Evolutionary conservation across 1,139 yeast species (phyloP).

Genomic region (Pichia sp.): DNA sequence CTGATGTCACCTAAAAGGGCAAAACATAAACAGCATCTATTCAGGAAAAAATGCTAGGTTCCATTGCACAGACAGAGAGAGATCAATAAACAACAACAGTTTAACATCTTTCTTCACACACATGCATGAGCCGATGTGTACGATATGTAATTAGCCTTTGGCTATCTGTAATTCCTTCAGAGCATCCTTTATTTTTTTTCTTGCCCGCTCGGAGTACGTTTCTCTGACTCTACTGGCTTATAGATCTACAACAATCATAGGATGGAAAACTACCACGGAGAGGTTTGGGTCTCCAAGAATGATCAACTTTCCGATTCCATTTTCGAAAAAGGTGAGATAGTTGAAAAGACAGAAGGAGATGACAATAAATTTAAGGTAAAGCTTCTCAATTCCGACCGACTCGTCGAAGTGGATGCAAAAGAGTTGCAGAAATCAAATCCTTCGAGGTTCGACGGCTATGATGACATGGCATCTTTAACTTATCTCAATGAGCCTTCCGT

Average conservation of each 20-base stretch:
- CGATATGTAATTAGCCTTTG: neutral
- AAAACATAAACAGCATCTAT: neutral
- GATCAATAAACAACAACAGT: neutral
- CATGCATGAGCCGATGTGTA: neutral
- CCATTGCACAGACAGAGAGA: neutral
- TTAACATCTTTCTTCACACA: neutral
- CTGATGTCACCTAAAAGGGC: neutral
- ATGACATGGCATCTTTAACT: constrained; percentile 95
- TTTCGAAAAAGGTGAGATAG: constrained; percentile 66
- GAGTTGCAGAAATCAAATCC: constrained; percentile 75
- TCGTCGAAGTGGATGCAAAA: constrained; percentile 37
- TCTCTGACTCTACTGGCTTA: neutral
- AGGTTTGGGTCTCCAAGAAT: constrained; percentile 82
- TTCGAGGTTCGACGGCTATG: constrained; percentile 82
- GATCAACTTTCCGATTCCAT: constrained; percentile 35
- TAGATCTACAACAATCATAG: neutral
- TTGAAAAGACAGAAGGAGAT: constrained; percentile 45
- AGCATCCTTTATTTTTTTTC: neutral
- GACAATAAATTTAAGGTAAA: constrained; percentile 46
- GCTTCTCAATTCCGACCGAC: constrained; percentile 35
- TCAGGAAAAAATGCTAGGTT: neutral
- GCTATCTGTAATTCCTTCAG: neutral
- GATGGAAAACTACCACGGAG: constrained; percentile 16
- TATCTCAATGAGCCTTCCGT: constrained; percentile 94
- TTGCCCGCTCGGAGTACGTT: neutral